Percentiles rank a stretch among this genome's conserved stretches.
Evolutionary conservation across 1,139 yeast genomes (phyloP).

Genomic region (Hyphopichia pseudoburtonii): DNA sequence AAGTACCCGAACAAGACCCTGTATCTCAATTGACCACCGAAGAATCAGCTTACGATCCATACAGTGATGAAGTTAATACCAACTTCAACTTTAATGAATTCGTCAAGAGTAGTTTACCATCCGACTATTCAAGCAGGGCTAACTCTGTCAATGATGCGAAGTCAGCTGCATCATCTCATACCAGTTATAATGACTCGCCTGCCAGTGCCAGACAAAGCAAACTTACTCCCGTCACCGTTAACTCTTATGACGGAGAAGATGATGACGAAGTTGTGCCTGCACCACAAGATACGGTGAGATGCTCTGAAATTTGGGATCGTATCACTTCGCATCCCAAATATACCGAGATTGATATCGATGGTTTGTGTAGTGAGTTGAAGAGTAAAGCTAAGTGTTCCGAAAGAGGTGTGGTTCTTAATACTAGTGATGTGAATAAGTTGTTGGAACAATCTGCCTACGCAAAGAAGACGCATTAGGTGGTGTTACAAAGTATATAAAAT

Average conservation of each 20-base stretch:
- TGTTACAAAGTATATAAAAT: no score
- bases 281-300: constrained; percentile 46
- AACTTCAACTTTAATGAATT: constrained; percentile 40
- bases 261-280: constrained; percentile 54
- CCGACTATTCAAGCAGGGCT: constrained; percentile 13
- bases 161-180: constrained; percentile 2
- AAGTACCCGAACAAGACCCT: constrained; percentile 26
- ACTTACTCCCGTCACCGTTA: not conserved
- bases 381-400: constrained; percentile 96
- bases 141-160: constrained; percentile 5
- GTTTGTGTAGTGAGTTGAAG: constrained; percentile 84
- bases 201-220: not conserved
- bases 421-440: constrained; percentile 71
- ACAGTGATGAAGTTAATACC: constrained; percentile 27
- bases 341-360: constrained; percentile 90
- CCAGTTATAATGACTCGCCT: constrained; percentile 3
- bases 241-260: constrained; percentile 19
- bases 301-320: constrained; percentile 96
- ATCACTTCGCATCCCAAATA: constrained; percentile 92
- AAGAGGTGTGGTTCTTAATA: constrained; percentile 81
- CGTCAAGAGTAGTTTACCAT: constrained; percentile 25
- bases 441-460: constrained; percentile 47
- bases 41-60: constrained; percentile 69
- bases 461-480: no score
- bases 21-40: constrained; percentile 52